phyloP scores from a whole-genome alignment of 2,329 filamentous ascomycete genomes.

The Pyrenophora graminea region DNA sequence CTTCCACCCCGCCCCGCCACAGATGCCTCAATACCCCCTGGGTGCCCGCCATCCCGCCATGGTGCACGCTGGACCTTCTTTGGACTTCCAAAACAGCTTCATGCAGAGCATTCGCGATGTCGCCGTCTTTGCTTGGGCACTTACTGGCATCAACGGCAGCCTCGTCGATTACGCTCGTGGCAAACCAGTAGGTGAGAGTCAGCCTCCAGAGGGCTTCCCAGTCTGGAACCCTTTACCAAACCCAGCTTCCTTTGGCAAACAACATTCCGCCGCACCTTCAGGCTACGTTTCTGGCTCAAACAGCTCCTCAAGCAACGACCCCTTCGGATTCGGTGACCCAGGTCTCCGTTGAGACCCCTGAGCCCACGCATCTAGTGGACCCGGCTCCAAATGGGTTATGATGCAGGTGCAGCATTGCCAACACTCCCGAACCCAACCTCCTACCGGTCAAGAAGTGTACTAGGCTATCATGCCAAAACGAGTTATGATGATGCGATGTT shows the following conservation, averaged over 20 bases:
- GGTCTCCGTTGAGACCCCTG: slow-evolving; percentile 33
- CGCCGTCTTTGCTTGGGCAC: slow-evolving; percentile 84
- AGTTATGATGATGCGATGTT: slow-evolving; percentile 8
- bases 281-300: slow-evolving; percentile 41
- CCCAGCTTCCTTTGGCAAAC: slow-evolving; percentile 22
- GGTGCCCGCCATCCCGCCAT: slow-evolving; percentile 46
- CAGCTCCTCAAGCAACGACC: slow-evolving; percentile 41
- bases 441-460: background rate
- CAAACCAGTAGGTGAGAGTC: slow-evolving; percentile 64
- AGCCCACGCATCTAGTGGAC: background rate
- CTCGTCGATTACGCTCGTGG: slow-evolving; percentile 68
- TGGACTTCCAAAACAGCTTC: slow-evolving; percentile 58
- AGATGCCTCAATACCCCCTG: slow-evolving; percentile 42
- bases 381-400: background rate
- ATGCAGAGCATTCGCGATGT: slow-evolving; percentile 83
- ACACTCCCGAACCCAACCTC: background rate
- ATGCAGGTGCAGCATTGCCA: background rate
- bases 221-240: slow-evolving; percentile 55
- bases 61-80: slow-evolving; percentile 55
- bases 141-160: slow-evolving; percentile 78
- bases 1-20: slow-evolving; percentile 47
- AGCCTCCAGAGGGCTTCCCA: slow-evolving; percentile 64
- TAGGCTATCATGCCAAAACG: background rate
- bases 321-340: slow-evolving; percentile 43
- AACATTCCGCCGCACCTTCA: slow-evolving; percentile 35